Evolutionary conservation across 192 early-diverging fungal genomes (phyloP).

Genomic region (Ambispora gerdemannii): DNA sequence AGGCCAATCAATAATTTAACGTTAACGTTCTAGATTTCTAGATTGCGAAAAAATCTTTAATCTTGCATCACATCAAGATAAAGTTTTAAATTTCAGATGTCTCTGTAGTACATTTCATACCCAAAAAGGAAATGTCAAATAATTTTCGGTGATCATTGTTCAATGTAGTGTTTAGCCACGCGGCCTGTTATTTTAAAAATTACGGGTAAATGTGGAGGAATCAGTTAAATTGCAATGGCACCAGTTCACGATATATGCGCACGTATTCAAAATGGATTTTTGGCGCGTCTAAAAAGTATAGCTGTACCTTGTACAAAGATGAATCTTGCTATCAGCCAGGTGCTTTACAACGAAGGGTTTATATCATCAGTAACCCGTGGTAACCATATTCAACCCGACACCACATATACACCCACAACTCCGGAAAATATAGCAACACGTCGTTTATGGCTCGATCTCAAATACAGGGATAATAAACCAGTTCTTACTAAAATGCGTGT

Average conservation of each 20-base stretch:
- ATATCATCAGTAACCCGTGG: conserved; percentile 75
- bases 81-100: no score
- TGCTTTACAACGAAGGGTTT: conserved; percentile 92
- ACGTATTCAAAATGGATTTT: conserved; percentile 88
- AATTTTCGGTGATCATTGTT: no score
- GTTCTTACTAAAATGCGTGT: conserved; percentile 74
- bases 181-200: neutral
- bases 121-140: no score
- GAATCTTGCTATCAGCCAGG: conserved; percentile 78
- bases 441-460: conserved; percentile 90
- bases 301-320: conserved; percentile 86
- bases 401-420: conserved; percentile 66
- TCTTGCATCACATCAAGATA: no score
- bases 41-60: no score
- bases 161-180: no score
- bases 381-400: conserved; percentile 74
- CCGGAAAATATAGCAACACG: conserved; percentile 80
- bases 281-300: conserved; percentile 72
- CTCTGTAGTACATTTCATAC: no score
- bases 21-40: no score
- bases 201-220: neutral
- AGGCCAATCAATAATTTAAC: no score
- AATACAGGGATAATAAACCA: conserved; percentile 83
- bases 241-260: conserved; percentile 81
- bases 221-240: conserved; percentile 53